These are phyloP conservation scores for Neocallimastix lanati DNA, from an alignment of 192 early-diverging fungal species.

Conservation along the genomic window DNA sequence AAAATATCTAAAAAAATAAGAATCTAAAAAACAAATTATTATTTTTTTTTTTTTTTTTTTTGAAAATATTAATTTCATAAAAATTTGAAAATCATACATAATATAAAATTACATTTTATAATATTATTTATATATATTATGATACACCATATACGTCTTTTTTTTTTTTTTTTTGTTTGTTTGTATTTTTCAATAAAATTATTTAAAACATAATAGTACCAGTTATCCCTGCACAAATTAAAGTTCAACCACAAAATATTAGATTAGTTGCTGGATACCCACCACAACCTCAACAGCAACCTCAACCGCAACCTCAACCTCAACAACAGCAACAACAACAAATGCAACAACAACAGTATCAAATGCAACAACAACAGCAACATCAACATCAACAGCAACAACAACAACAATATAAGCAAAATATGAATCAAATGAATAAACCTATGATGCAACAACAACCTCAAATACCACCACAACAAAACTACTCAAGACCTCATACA, in stretches of 20 bases:
- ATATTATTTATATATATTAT: no score
- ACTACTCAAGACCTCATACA: neutral
- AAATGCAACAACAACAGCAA: neutral
- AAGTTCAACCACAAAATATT: neutral
- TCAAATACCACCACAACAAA: neutral
- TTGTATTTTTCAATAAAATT: no score
- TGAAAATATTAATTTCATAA: no score
- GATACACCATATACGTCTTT: no score
- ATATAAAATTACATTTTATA: no score
- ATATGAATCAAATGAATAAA: neutral
- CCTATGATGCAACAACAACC: neutral
- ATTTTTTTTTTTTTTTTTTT: no score
- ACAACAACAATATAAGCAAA: neutral
- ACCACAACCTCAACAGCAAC: neutral
- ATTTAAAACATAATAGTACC: neutral
- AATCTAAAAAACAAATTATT: no score
- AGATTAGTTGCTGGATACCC: neutral
- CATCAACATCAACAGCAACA: neutral
- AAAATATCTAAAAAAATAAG: no score
- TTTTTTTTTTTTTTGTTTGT: no score
- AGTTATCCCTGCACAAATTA: neutral
- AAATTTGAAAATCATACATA: no score
- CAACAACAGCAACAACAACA: neutral
- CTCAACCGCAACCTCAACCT: neutral
- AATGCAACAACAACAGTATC: neutral